Base-by-base conservation (phyloP, 2,329 filamentous ascomycete genomes). In the Cladosporium sp. region DNA sequence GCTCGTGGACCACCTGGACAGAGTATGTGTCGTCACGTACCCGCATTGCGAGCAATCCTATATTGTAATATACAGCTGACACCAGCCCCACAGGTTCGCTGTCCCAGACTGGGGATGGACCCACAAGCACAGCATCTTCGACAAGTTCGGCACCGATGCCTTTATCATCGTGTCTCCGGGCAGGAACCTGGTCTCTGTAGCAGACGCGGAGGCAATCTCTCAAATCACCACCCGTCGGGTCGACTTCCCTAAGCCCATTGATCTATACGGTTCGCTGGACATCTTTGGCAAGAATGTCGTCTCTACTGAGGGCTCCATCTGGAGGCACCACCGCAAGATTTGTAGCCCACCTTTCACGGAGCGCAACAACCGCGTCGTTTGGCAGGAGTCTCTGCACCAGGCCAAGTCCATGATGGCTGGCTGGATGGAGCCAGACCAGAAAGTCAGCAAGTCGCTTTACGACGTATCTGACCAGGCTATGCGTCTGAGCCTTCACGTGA, bases 311-410 rank as follows among this genome's bases (percentile, higher is more conserved):
- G 90, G 90, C 1, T 74, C 80, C 0, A 77, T 84, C 30, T 94
- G 90, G 91, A 87, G 88, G 34, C 83, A 86, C 77, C 91, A 94
- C 75, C 85, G 91, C 67, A 92, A 90, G 77, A 84, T 88, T 51
- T 89, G 88, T 0, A 86, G 88, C 30, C 87, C 90, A 0, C 86
- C 86, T 4, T 93, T 94, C 76, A 91, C 89, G 65, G 91, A 94
- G 79, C 88, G 85, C 78, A 93, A 92, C 75, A 89, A 91, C 65
- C 81, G 83, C 16, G 75, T 91, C 28, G 87, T 91, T 1, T 91
- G 88, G 76, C 79, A 78, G 10, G 88, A 91, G 74, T 83, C 85
- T 1, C 79, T 90, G 64, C 78, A 81, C 65, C 90, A 93, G 78
- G 85, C 89, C 0, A 79, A 84, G 67, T 83, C 84, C 14, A 84